Base-by-base conservation (phyloP, 192 early-diverging fungal species). In the Tieghemiomyces parasiticus region DNA sequence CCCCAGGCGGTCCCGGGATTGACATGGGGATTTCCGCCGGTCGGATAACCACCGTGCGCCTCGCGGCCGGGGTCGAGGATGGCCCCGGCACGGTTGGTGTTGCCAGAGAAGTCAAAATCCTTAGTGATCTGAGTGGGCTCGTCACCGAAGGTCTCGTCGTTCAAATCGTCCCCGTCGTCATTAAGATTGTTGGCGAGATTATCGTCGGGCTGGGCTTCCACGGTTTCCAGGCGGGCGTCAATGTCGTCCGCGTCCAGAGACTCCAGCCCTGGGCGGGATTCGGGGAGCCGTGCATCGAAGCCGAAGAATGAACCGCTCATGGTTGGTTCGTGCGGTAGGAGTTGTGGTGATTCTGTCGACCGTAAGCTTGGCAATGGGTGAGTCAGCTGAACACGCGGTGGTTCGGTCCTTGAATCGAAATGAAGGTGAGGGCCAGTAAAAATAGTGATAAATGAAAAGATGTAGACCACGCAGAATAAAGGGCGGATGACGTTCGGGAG, bases 91-190 rank as follows among this genome's bases (percentile, higher is more conserved):
- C 38, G n/a, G 42, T 35, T 34, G 29, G 81, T 85, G 56, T 70
- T 81, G 29, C 65, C 67, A 54, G 73, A 77, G 74, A 86, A 89
- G 71, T 89, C 87, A 71, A 88, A 89, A 56, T 83, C 81, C 46
- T 77, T 65, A 24, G 71, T 76, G 65, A 79, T 71, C 44, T 74
- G 75, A 30, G 48, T 50, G 3, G 65, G 65, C 52, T 63, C 69
- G 16, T 61, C 74, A 46, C 77, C 79, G 78, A 89, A 89, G 0
- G 87, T 89, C 63, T 85, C 78, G 61, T 79, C 80, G 58, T 89
- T 89, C 45, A 77, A 74, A 58, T 81, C 77, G 64, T 89, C 87
- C 35, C 74, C 68, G 52, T 68, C 76, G 58, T 89, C 84, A 28
- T 81, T 74, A 3, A 89, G 70, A 58, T 78, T 71, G 51, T 75